phyloP scores from a whole-genome alignment of 148 eudicot genomes.

The Simmondsia chinensis region DNA sequence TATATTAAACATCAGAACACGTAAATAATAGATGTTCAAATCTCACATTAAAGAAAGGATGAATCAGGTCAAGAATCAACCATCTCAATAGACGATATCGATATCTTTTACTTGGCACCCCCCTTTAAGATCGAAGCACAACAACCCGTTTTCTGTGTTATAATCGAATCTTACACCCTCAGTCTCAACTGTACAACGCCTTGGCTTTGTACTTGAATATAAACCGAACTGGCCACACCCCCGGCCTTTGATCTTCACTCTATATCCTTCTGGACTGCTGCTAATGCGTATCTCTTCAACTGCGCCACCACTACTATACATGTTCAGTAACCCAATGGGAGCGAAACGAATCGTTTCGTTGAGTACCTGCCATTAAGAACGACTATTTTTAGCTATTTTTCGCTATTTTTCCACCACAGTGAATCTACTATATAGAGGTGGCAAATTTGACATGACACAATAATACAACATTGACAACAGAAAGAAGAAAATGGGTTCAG shows the following conservation, averaged over 20 bases:
- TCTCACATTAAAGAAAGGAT: too few species aligned
- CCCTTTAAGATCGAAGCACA: slow-evolving; percentile 34
- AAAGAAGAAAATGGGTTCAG: too few species aligned
- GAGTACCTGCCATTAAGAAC: slow-evolving; percentile 20
- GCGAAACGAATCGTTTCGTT: slow-evolving; percentile 26
- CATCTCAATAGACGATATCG: slow-evolving; percentile 22
- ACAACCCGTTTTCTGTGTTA: slow-evolving; percentile 22
- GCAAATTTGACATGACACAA: too few species aligned
- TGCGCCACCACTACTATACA: slow-evolving; percentile 59
- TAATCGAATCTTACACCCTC: slow-evolving; percentile 8
- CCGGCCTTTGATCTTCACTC: slow-evolving; percentile 22
- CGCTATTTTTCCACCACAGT: neutral
- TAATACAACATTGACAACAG: too few species aligned
- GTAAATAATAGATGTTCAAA: too few species aligned
- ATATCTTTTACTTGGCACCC: slow-evolving; percentile 32
- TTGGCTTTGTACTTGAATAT: slow-evolving; percentile 32
- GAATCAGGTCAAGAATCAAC: too few species aligned
- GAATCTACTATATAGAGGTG: neutral
- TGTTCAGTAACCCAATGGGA: slow-evolving; percentile 45
- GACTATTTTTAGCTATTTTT: neutral
- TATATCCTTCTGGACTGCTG: slow-evolving; percentile 7
- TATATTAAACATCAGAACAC: too few species aligned
- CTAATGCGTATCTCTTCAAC: slow-evolving; percentile 20
- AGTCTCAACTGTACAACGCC: slow-evolving; percentile 21
- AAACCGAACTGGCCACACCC: slow-evolving; percentile 50